Evolutionary conservation across 1,284 basidiomycete species (phyloP).

Genomic region (Meira miltonrushii): DNA sequence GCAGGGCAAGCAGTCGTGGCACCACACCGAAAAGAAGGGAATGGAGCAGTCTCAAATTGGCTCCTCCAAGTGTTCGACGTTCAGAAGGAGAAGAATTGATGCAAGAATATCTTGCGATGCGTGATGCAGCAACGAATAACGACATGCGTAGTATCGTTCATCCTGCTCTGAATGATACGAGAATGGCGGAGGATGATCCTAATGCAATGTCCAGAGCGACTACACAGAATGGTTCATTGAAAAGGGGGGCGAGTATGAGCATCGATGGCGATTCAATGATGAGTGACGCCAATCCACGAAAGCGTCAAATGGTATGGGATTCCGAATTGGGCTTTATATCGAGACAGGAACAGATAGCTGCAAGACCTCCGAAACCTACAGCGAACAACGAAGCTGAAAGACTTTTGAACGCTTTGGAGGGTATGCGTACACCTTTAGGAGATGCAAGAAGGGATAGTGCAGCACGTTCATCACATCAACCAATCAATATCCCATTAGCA

Average conservation of each 20-base stretch:
- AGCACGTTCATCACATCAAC: slow-evolving; percentile 13
- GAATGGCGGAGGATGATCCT: slow-evolving; percentile 15
- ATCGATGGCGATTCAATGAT: slow-evolving; percentile 5
- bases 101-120: slow-evolving; percentile 26
- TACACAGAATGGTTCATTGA: slow-evolving; percentile 5
- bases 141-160: background rate
- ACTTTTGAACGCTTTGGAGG: slow-evolving; percentile 53
- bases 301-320: slow-evolving; percentile 44
- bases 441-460: slow-evolving; percentile 19
- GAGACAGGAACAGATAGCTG: slow-evolving; percentile 36
- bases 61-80: slow-evolving; percentile 20
- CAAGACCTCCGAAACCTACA: slow-evolving; percentile 28
- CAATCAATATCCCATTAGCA: slow-evolving; percentile 17
- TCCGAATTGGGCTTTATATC: slow-evolving; percentile 44
- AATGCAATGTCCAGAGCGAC: background rate
- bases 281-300: slow-evolving; percentile 18
- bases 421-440: slow-evolving; percentile 46
- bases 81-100: slow-evolving; percentile 37
- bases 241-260: slow-evolving; percentile 8
- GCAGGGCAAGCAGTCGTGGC: background rate
- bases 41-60: slow-evolving; percentile 41
- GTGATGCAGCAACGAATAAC: slow-evolving; percentile 15
- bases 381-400: slow-evolving; percentile 54
- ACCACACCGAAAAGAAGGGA: slow-evolving; percentile 25
- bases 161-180: slow-evolving; percentile 17